Conservation (phyloP, 176 grass and related monocot genomes). For the Metroxylon sagu region DNA sequence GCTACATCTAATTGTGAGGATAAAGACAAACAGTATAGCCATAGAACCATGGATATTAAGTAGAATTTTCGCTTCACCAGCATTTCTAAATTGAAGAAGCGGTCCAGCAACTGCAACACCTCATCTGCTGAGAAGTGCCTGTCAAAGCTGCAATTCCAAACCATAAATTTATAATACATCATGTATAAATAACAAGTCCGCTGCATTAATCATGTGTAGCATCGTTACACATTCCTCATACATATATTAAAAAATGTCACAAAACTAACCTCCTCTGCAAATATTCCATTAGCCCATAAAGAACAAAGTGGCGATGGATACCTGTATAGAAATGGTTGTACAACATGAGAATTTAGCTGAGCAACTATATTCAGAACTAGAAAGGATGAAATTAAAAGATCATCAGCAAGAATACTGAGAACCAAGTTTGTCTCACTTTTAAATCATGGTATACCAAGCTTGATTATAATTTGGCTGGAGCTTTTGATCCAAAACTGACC, state of each 20-base stretch:
- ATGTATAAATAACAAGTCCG: not conserved
- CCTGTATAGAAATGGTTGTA: conserved; percentile 26
- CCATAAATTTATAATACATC: not conserved
- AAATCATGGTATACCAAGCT: too few species aligned
- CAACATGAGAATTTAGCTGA: too few species aligned
- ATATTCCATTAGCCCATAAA: conserved; percentile 86
- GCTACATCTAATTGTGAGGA: too few species aligned
- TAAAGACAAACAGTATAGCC: not conserved
- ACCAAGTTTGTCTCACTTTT: too few species aligned
- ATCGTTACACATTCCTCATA: not conserved
- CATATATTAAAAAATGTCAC: not conserved
- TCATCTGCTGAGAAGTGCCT: conserved; percentile 72
- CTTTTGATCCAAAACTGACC: too few species aligned
- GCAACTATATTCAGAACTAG: conserved; percentile 1
- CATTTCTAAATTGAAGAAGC: conserved; percentile 94
- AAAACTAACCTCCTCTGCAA: conserved; percentile 47
- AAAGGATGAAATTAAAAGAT: not conserved
- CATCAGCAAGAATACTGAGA: too few species aligned
- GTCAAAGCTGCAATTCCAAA: conserved; percentile 43
- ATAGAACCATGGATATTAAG: not conserved
- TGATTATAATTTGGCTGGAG: too few species aligned
- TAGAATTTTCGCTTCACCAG: conserved; percentile 42
- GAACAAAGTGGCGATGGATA: conserved; percentile 84
- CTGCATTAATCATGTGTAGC: conserved; percentile 11
- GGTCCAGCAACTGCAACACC: conserved; percentile 74